Evolutionary conservation across 1,139 yeast species (phyloP).

Genomic region (Spathaspora jeffriesii): DNA sequence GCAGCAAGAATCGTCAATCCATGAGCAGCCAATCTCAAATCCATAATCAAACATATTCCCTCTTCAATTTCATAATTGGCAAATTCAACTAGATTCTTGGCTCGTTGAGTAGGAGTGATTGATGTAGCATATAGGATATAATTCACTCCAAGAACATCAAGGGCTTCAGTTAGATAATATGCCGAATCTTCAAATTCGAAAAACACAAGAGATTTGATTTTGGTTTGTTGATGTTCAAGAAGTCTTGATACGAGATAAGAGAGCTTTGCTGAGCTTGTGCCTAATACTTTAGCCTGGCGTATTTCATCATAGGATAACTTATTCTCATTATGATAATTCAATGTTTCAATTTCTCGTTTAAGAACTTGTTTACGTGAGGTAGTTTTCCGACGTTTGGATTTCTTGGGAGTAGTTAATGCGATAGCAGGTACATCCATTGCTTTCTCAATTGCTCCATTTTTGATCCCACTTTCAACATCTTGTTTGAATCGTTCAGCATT

Average conservation of each 20-base stretch:
- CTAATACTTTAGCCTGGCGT: conserved; percentile 42
- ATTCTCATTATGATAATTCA: neutral
- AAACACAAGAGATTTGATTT: conserved; percentile 60
- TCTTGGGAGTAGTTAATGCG: neutral
- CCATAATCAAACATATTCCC: conserved; percentile 63
- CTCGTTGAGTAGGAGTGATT: conserved; percentile 49
- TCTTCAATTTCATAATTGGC: conserved; percentile 38
- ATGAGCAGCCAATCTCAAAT: conserved; percentile 65
- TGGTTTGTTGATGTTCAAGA: conserved; percentile 47
- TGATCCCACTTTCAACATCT: conserved; percentile 15
- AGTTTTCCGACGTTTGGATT: neutral
- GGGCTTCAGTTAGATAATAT: conserved; percentile 61
- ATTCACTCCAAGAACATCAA: conserved; percentile 60
- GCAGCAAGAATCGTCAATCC: conserved; percentile 71
- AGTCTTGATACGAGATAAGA: conserved; percentile 58
- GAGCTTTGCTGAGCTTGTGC: conserved; percentile 63
- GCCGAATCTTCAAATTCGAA: conserved; percentile 75
- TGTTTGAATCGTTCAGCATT: conserved; percentile 30
- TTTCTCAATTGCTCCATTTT: conserved; percentile 10
- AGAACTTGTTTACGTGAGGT: conserved; percentile 9
- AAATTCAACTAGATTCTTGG: conserved; percentile 54
- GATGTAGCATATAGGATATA: conserved; percentile 67
- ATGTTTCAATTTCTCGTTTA: conserved; percentile 10
- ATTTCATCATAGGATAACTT: conserved; percentile 14
- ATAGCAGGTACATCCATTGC: conserved; percentile 1